These are phyloP conservation scores for Mucor indicus DNA, from an alignment of 371 early-diverging fungal species.

Conservation along the genomic window DNA sequence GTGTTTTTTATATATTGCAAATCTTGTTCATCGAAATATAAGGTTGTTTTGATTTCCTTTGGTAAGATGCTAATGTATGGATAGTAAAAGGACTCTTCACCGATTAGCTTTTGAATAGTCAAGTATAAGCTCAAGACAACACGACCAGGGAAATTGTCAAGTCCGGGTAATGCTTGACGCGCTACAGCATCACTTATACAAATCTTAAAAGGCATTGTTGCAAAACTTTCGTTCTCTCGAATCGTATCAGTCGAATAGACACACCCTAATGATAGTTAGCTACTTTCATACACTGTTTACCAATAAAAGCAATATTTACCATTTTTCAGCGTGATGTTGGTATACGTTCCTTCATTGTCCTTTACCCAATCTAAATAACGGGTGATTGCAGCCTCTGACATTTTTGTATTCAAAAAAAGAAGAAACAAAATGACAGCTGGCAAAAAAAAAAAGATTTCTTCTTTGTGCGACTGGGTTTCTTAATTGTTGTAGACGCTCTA, in stretches of 20 bases:
- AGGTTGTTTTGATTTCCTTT: conserved; percentile 37
- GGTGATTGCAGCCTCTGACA: no score
- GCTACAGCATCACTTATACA: conserved; percentile 45
- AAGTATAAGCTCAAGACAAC: conserved; percentile 37
- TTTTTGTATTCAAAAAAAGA: neutral
- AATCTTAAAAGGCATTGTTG: conserved; percentile 39
- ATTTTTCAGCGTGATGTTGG: conserved; percentile 36
- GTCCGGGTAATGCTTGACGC: conserved; percentile 31
- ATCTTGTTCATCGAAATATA: conserved; percentile 45
- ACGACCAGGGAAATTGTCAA: conserved; percentile 31
- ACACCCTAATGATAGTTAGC: no score
- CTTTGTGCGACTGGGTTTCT: no score
- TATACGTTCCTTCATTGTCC: conserved; percentile 34
- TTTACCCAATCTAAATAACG: conserved; percentile 37
- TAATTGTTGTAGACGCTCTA: no score
- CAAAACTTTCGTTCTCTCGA: conserved; percentile 25
- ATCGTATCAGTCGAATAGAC: conserved; percentile 38
- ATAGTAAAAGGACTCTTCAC: conserved; percentile 40
- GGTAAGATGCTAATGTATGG: conserved; percentile 55
- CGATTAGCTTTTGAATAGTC: conserved; percentile 30
- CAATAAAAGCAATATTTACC: conserved; percentile 17
- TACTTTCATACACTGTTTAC: conserved; percentile 27
- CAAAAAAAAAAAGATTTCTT: no score
- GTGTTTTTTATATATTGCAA: conserved; percentile 48
- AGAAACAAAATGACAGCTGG: neutral